These are phyloP conservation scores for Ramalina intermedia DNA, from an alignment of 495 filamentous ascomycete genomes.

Conservation along the genomic window DNA sequence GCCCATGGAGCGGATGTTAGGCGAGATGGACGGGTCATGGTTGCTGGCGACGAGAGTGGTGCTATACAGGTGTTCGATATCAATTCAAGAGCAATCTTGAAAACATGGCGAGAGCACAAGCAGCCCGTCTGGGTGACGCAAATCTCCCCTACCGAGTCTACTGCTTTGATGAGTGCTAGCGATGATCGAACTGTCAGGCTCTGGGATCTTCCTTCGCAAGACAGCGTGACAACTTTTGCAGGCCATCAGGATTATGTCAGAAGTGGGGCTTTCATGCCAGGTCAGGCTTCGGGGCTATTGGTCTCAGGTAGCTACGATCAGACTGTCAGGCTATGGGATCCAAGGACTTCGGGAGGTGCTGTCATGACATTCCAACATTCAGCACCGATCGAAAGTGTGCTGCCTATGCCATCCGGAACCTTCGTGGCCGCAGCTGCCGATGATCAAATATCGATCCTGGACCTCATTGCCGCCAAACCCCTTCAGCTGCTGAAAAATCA, in stretches of 20 bases:
- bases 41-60: conserved; percentile 81
- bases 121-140: conserved; percentile 86
- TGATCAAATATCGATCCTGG: conserved; percentile 83
- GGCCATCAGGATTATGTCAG: conserved; percentile 91
- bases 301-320: conserved; percentile 88
- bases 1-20: conserved; percentile 78
- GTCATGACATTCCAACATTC: conserved; percentile 89
- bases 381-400: conserved; percentile 68
- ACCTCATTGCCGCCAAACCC: conserved; percentile 82
- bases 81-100: conserved; percentile 73
- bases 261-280: conserved; percentile 71
- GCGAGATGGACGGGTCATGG: conserved; percentile 73
- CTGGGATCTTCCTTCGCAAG: conserved; percentile 81
- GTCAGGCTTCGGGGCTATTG: conserved; percentile 50
- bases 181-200: conserved; percentile 86
- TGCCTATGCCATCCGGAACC: conserved; percentile 75
- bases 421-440: conserved; percentile 73
- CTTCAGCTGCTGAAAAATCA: conserved; percentile 78
- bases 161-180: conserved; percentile 64
- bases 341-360: conserved; percentile 49
- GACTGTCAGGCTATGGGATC: conserved; percentile 89
- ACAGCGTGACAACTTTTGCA: conserved; percentile 58
- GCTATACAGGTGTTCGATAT: conserved; percentile 91
- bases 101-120: conserved; percentile 92
- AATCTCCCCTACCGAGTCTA: conserved; percentile 77